Evolutionary conservation across 1,139 yeast species (phyloP).

Genomic region (Geotrichum phurueaensis): DNA sequence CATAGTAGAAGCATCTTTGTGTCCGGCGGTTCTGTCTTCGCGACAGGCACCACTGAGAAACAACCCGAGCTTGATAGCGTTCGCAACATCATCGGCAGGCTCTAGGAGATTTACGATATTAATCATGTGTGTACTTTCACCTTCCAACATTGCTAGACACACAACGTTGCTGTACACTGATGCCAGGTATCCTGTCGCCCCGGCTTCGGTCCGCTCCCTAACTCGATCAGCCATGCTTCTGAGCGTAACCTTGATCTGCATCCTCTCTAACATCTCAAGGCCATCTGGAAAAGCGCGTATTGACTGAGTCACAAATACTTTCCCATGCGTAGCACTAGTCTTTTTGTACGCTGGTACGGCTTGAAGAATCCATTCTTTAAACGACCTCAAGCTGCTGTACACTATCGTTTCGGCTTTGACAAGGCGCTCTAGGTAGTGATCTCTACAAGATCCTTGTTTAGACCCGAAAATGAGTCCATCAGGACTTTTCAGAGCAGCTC

Average conservation of each 20-base stretch:
- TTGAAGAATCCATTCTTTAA: background rate
- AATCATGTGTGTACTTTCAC: background rate
- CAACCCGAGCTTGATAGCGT: conserved; percentile 8
- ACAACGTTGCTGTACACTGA: conserved; percentile 7
- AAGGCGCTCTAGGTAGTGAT: background rate
- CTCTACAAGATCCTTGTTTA: background rate
- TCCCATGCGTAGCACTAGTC: background rate
- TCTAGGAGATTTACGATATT: conserved; percentile 2
- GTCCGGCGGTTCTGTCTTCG: background rate
- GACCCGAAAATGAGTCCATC: background rate
- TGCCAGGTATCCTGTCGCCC: conserved; percentile 2
- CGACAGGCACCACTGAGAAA: conserved; percentile 11
- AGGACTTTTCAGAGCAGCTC: background rate
- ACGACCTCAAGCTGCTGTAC: background rate
- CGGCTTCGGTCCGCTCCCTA: background rate
- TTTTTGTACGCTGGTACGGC: background rate
- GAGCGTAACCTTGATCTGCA: background rate
- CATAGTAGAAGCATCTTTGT: background rate
- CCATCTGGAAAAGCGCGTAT: background rate
- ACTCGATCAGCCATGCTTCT: background rate
- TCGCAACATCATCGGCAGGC: conserved; percentile 3
- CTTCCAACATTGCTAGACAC: background rate
- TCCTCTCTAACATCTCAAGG: background rate
- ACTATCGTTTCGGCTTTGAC: background rate
- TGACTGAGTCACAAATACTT: conserved; percentile 2